Evolutionary conservation across 768 basidiomycete genomes (phyloP).

Genomic region (Suillus alpinus): DNA sequence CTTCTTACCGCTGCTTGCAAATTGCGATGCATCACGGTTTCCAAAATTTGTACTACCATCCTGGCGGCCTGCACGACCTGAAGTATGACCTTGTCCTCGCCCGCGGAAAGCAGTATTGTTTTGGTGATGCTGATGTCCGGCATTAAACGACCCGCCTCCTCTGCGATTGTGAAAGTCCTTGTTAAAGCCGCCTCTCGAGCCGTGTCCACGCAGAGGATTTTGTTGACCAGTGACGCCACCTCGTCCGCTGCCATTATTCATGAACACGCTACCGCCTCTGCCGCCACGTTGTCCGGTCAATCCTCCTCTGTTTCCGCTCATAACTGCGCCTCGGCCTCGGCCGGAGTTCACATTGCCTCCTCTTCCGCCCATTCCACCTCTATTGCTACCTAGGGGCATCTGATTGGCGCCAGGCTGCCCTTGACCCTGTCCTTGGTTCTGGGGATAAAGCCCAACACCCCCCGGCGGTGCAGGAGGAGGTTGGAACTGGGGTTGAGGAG

Average conservation of each 20-base stretch:
- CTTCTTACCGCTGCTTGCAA: constrained; percentile 64
- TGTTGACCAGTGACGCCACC: constrained; percentile 41
- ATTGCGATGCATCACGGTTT: constrained; percentile 49
- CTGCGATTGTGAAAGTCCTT: constrained; percentile 66
- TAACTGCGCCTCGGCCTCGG: constrained; percentile 49
- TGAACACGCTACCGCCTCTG: constrained; percentile 34
- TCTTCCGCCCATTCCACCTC: constrained; percentile 45
- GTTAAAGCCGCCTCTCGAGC: constrained; percentile 64
- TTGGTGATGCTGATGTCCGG: constrained; percentile 38
- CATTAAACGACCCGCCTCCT: constrained; percentile 54
- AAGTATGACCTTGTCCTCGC: constrained; percentile 56
- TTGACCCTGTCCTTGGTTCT: constrained; percentile 27
- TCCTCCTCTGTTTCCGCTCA: constrained; percentile 43
- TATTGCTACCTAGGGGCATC: constrained; percentile 38
- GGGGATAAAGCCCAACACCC: constrained; percentile 20
- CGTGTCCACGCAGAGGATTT: constrained; percentile 57
- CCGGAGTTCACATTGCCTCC: constrained; percentile 34
- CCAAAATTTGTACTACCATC: constrained; percentile 37
- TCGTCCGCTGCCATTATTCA: constrained; percentile 37
- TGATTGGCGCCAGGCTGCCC: constrained; percentile 45
- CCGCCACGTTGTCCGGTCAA: constrained; percentile 40
- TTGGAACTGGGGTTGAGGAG: constrained; percentile 62
- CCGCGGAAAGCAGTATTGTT: constrained; percentile 51
- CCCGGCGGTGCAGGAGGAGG: constrained; percentile 28
- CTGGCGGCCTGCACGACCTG: constrained; percentile 38